These are phyloP conservation scores for Venturia pyrina DNA, from an alignment of 2,329 filamentous ascomycete species.

Conservation along the genomic window DNA sequence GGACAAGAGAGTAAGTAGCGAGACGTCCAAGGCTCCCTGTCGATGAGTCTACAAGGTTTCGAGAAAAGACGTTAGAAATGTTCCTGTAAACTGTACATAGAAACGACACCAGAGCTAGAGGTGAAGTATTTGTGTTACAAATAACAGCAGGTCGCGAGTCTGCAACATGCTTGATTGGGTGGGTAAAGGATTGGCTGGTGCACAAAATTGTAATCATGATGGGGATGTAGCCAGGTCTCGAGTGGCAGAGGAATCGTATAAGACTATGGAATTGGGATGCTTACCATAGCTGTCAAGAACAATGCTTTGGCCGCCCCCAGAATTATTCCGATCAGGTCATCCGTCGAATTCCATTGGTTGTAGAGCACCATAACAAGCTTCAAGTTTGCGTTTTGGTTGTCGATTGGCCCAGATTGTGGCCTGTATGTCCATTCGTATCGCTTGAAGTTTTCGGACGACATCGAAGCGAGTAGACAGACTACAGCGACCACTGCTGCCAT, in stretches of 20 bases:
- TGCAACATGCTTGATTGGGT: neutral
- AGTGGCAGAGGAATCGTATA: neutral
- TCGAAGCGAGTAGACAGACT: neutral
- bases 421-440: constrained; percentile 4
- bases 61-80: neutral
- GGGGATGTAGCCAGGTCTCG: neutral
- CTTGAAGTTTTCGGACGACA: constrained; percentile 9
- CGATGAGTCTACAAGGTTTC: neutral
- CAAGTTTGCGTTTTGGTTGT: neutral
- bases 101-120: neutral
- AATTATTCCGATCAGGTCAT: constrained; percentile 7
- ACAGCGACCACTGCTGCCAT: constrained; percentile 11
- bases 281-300: constrained; percentile 6
- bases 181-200: neutral
- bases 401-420: constrained; percentile 4
- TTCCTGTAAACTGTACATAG: neutral
- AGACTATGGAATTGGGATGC: neutral
- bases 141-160: neutral
- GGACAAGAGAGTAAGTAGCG: neutral
- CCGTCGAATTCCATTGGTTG: constrained; percentile 7
- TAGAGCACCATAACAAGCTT: neutral
- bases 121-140: neutral
- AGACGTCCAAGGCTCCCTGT: constrained; percentile 8
- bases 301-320: constrained; percentile 1
- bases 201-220: neutral